These are phyloP conservation scores for Sarocladiaceae sp. DNA, from an alignment of 2,329 filamentous ascomycete species.

Conservation along the genomic window DNA sequence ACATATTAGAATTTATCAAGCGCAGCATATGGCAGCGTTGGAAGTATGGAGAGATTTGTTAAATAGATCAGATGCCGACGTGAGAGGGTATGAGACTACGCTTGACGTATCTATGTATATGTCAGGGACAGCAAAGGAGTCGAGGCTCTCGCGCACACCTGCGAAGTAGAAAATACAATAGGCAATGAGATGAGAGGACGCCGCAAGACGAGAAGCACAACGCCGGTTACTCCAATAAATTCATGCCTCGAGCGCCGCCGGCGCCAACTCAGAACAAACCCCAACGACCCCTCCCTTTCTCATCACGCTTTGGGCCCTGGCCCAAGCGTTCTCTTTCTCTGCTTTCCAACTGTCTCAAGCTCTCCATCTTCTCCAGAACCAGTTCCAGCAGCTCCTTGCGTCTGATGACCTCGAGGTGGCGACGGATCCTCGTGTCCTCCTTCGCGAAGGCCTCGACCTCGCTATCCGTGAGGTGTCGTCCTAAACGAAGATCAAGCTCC, in stretches of 20 bases:
- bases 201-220: not conserved
- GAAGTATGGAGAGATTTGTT: no score
- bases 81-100: not conserved
- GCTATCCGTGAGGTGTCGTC: slow-evolving; percentile 70
- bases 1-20: not conserved
- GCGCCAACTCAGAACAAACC: slow-evolving; percentile 37
- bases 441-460: slow-evolving; percentile 88
- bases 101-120: not conserved
- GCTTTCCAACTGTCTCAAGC: slow-evolving; percentile 77
- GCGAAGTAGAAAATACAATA: not conserved
- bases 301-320: slow-evolving; percentile 18
- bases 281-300: slow-evolving; percentile 44
- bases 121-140: not conserved
- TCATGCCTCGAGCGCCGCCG: slow-evolving; percentile 10
- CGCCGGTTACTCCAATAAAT: slow-evolving; percentile 7
- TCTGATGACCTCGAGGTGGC: slow-evolving; percentile 86
- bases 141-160: no score
- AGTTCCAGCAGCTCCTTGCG: slow-evolving; percentile 91
- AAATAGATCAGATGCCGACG: no score
- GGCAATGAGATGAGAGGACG: not conserved
- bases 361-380: slow-evolving; percentile 94
- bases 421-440: slow-evolving; percentile 85
- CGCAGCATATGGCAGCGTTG: no score
- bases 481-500: slow-evolving; percentile 82
- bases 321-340: slow-evolving; percentile 53